Evolutionary conservation across 306 rosid genomes (phyloP), one percentile per base, ranked within the genome.

Genomic region (Cucumis melo): DNA sequence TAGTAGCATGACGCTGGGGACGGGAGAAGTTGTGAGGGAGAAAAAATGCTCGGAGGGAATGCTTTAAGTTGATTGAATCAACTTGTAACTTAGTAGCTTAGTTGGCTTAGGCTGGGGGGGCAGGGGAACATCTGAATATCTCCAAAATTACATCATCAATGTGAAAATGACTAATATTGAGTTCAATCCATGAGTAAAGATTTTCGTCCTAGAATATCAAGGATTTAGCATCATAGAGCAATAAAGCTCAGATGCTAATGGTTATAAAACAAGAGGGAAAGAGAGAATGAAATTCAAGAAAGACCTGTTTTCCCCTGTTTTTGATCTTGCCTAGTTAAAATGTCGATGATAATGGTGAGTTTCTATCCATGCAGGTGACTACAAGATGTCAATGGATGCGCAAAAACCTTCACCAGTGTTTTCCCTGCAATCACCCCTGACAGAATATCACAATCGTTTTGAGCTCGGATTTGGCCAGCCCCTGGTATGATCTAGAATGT

Each of bases 391-490:
- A 54, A 87, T 88, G 79, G 94, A 86, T 63, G 80, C 76, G 15
- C 85, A 82, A 46, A 90, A 88, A 81, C 83, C 82, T 74, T 87
- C 84, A 77, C 78, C 85, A 78, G 68, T 80, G 57, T 81, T 89
- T 63, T 88, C 92, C 73, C 87, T 87, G 82, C 91, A 83, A 74
- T 78, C 93, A 56, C 80, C 91, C 50, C 75, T 57, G 61, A 48
- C 87, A 58, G 96, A 86, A 68, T 79, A 84, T 62, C 65, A 36
- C 48, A 74, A 85, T 73, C 88, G 82, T 80, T 86, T 88, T 78
- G 97, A 89, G 89, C 88, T 91, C 10, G 97, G 98, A 76, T 88
- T 93, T 74, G 72, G 85, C 81, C 98, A 87, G 82, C 98, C 97
- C 15, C 38, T 86, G 98, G 98, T 91, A 82, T 60, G 76, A 24